Evolutionary conservation across 2,329 filamentous ascomycete species (phyloP).

Genomic region (Mollisia scopiformis): DNA sequence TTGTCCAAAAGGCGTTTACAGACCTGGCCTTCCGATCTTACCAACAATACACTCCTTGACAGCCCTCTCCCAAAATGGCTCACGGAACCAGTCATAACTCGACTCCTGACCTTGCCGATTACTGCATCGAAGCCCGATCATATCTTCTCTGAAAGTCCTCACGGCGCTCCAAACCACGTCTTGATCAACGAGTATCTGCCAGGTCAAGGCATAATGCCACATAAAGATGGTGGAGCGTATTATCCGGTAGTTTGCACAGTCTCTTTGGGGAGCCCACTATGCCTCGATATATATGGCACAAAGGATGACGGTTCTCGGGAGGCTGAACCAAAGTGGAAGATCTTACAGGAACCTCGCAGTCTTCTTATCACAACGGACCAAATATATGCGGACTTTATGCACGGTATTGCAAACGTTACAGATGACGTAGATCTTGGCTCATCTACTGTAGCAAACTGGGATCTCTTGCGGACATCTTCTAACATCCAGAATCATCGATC

Average conservation of each 20-base stretch:
- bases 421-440: slow-evolving; percentile 67
- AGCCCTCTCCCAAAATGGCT: slow-evolving; percentile 78
- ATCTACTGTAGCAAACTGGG: slow-evolving; percentile 73
- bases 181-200: slow-evolving; percentile 90
- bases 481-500: slow-evolving; percentile 55
- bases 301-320: slow-evolving; percentile 62
- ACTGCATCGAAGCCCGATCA: slow-evolving; percentile 38
- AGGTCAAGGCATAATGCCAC: slow-evolving; percentile 94
- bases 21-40: slow-evolving; percentile 84
- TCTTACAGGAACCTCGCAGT: slow-evolving; percentile 85
- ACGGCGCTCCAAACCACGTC: slow-evolving; percentile 83
- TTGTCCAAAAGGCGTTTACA: slow-evolving; percentile 90
- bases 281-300: slow-evolving; percentile 75
- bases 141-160: slow-evolving; percentile 68
- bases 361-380: slow-evolving; percentile 71
- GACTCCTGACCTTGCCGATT: slow-evolving; percentile 54
- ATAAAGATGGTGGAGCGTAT: slow-evolving; percentile 91
- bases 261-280: slow-evolving; percentile 77
- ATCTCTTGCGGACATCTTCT: slow-evolving; percentile 56
- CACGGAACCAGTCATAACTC: slow-evolving; percentile 66
- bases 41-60: slow-evolving; percentile 76
- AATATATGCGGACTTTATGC: slow-evolving; percentile 72
- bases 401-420: slow-evolving; percentile 71
- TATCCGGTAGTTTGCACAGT: slow-evolving; percentile 88
- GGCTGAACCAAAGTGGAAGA: slow-evolving; percentile 52